Conservation (phyloP, 371 early-diverging fungal genomes). For the Syncephalastrum racemosum region DNA sequence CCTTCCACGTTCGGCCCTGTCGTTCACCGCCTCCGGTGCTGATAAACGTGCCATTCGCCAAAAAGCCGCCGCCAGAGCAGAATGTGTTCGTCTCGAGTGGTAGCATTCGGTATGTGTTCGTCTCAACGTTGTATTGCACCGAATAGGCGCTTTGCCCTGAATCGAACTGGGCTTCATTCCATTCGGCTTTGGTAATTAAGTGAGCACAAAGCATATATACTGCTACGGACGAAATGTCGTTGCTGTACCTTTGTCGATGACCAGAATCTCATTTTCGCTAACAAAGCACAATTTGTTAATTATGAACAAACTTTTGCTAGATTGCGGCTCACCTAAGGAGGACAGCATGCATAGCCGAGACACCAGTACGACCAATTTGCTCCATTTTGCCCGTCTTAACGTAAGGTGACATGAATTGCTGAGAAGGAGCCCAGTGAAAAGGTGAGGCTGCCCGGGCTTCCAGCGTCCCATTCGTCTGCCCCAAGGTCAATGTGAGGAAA, state of each 20-base stretch:
- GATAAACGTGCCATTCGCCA: conserved; percentile 58
- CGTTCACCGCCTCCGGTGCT: conserved; percentile 59
- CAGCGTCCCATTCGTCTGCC: no score
- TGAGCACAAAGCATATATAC: background rate
- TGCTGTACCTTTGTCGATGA: conserved; percentile 45
- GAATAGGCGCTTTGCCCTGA: conserved; percentile 53
- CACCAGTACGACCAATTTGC: conserved; percentile 44
- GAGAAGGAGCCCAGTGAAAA: conserved; percentile 39
- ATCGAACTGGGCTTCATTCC: conserved; percentile 49
- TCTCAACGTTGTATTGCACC: conserved; percentile 51
- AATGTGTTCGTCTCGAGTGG: conserved; percentile 60
- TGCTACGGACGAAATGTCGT: no score
- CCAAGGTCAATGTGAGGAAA: no score
- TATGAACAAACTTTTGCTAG: background rate
- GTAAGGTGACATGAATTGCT: conserved; percentile 36
- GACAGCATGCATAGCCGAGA: conserved; percentile 47
- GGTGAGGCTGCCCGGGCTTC: conserved; percentile 13
- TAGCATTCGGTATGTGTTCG: conserved; percentile 43
- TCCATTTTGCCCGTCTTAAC: conserved; percentile 42
- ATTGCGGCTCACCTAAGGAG: conserved; percentile 35
- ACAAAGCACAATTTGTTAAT: background rate
- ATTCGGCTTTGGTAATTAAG: conserved; percentile 29
- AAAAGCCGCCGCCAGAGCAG: conserved; percentile 62
- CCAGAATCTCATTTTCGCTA: conserved; percentile 43
- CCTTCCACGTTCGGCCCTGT: conserved; percentile 39